Percentiles rank a stretch among this genome's conserved stretches.
Evolutionary conservation across 2,329 filamentous ascomycete species (phyloP).

Genomic region (Cercospora zeina): DNA sequence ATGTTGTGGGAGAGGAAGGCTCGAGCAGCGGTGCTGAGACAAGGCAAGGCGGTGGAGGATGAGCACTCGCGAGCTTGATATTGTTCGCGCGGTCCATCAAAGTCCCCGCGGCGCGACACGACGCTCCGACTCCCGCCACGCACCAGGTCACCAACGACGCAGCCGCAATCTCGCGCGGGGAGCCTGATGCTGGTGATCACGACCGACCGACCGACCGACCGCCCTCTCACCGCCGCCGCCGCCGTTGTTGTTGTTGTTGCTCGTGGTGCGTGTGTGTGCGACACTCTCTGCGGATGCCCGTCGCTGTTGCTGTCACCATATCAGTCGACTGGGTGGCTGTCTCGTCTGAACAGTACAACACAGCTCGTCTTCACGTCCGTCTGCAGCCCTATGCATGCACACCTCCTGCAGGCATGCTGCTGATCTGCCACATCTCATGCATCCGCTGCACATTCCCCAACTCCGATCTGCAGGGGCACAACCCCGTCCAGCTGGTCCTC

Average conservation of each 20-base stretch:
- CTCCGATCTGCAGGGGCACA: slow-evolving; percentile 5
- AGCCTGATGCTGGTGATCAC: too few relatives aligned
- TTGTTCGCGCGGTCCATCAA: slow-evolving; percentile 9
- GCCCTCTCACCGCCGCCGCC: too few relatives aligned
- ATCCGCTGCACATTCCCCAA: neutral
- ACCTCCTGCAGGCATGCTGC: slow-evolving; percentile 6
- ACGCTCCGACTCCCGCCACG: neutral
- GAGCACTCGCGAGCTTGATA: slow-evolving; percentile 1
- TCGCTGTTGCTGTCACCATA: too few relatives aligned
- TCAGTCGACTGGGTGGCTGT: too few relatives aligned
- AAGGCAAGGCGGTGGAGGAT: neutral
- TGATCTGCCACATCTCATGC: slow-evolving; percentile 3
- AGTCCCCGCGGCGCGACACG: neutral
- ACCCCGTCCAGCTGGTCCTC: neutral
- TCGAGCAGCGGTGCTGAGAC: neutral
- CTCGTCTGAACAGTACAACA: too few relatives aligned
- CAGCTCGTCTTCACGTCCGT: neutral
- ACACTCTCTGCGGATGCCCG: too few relatives aligned
- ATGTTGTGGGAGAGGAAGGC: neutral
- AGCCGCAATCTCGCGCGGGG: neutral
- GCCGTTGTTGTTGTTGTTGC: too few relatives aligned
- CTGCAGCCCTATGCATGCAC: slow-evolving; percentile 7
- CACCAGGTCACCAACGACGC: neutral
- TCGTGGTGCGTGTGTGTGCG: neutral
- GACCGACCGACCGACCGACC: too few relatives aligned